Percentiles rank a stretch among this genome's conserved stretches.
phyloP scores from a whole-genome alignment of 2,329 filamentous ascomycete species.

The Aspergillus fischeri region DNA sequence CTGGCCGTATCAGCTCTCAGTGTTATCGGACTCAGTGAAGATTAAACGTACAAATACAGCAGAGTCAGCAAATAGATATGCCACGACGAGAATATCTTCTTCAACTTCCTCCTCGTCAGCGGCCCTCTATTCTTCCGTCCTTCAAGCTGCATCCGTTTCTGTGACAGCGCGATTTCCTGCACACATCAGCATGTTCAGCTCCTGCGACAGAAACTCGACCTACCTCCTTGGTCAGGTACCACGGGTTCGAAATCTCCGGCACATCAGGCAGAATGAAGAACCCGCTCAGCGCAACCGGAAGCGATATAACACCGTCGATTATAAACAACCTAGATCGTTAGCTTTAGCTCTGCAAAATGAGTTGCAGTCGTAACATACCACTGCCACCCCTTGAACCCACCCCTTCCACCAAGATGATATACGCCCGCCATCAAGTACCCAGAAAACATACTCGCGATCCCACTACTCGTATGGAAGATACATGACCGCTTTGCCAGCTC shows the following conservation, averaged over 20 bases:
- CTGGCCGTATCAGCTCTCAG: conserved; percentile 15
- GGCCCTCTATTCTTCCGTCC: conserved; percentile 43
- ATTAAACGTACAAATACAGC: conserved; percentile 49
- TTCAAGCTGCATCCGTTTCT: conserved; percentile 49
- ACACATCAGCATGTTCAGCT: neutral
- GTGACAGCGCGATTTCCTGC: conserved; percentile 43
- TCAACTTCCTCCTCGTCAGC: conserved; percentile 51
- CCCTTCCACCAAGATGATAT: conserved; percentile 46
- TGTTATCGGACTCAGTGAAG: neutral
- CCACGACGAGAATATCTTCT: conserved; percentile 61
- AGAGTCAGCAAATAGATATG: conserved; percentile 58
- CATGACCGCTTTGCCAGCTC: conserved; percentile 51
- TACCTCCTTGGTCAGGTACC: conserved; percentile 44
- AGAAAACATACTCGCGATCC: conserved; percentile 41
- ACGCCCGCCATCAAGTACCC: conserved; percentile 55
- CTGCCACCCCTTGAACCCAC: conserved; percentile 52
- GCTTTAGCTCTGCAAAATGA: neutral
- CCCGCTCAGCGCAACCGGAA: conserved; percentile 50
- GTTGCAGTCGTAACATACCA: conserved; percentile 24
- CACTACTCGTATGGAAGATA: conserved; percentile 49
- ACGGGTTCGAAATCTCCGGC: conserved; percentile 48
- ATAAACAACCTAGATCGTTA: conserved; percentile 43
- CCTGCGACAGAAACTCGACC: neutral
- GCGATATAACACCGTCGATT: conserved; percentile 51
- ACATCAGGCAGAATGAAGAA: conserved; percentile 49